A percentile compares a stretch with the other conserved stretches of the same genome.
These are phyloP conservation scores for Pouteria glomerata DNA, from an alignment of 148 eudicot species.

Conservation along the genomic window DNA sequence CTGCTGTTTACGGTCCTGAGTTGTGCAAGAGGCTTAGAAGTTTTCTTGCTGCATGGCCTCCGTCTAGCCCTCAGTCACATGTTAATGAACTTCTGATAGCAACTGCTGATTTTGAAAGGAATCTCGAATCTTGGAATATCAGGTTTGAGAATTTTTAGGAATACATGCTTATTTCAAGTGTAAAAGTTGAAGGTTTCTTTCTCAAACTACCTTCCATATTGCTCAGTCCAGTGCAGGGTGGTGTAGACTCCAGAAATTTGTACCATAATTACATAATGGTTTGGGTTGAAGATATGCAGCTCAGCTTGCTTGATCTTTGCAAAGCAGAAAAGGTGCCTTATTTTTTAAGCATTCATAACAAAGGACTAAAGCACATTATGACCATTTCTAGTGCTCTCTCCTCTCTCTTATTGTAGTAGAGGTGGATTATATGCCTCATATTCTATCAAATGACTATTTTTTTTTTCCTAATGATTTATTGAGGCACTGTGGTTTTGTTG, in stretches of 20 bases:
- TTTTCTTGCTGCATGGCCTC: constrained; percentile 79
- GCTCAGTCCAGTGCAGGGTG: constrained; percentile 59
- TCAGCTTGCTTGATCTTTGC: constrained; percentile 63
- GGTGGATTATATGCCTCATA: background rate
- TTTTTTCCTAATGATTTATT: background rate
- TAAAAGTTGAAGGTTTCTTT: constrained; percentile 10
- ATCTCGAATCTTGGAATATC: constrained; percentile 66
- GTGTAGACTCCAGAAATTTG: constrained; percentile 62
- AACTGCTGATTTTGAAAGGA: constrained; percentile 77
- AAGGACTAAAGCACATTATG: background rate
- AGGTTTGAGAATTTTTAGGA: constrained; percentile 39
- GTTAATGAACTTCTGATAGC: constrained; percentile 76
- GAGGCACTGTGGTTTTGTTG: background rate
- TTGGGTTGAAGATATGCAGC: constrained; percentile 84
- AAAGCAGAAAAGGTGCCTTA: constrained; percentile 76
- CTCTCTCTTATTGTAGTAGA: background rate
- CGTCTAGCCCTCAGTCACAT: constrained; percentile 67
- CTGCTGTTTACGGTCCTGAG: constrained; percentile 67
- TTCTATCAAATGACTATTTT: background rate
- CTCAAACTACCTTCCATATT: constrained; percentile 11
- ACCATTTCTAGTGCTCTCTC: too few relatives aligned
- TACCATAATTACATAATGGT: constrained; percentile 72
- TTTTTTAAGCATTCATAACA: background rate
- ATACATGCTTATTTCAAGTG: background rate
- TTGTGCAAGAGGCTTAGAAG: constrained; percentile 57